phyloP scores from a whole-genome alignment of 2,329 filamentous ascomycete genomes.

The Colletotrichum musicola region DNA sequence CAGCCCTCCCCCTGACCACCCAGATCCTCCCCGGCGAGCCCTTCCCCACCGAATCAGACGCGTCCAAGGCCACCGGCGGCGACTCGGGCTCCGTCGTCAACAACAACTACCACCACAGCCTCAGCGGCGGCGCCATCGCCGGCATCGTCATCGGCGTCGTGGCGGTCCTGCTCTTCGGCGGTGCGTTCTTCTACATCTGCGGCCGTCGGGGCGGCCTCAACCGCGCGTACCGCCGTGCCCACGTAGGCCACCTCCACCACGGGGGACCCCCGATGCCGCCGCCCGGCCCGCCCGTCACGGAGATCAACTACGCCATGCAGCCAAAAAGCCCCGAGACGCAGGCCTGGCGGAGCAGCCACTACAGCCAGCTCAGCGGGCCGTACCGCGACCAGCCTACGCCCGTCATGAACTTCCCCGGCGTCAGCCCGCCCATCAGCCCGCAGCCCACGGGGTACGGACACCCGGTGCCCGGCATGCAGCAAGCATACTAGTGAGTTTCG shows the following conservation, averaged over 20 bases:
- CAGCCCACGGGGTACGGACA: constrained; percentile 18
- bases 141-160: constrained; percentile 68
- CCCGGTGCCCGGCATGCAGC: constrained; percentile 16
- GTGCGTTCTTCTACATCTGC: constrained; percentile 62
- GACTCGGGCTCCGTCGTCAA: constrained; percentile 13
- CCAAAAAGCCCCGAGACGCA: constrained; percentile 47
- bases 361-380: constrained; percentile 39
- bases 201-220: constrained; percentile 56
- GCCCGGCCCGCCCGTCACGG: constrained; percentile 13
- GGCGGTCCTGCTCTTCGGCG: constrained; percentile 57
- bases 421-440: constrained; percentile 39
- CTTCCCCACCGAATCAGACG: constrained; percentile 62
- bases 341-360: constrained; percentile 43
- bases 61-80: constrained; percentile 34
- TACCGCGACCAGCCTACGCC: constrained; percentile 40
- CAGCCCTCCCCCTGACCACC: constrained; percentile 61
- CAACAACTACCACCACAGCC: constrained; percentile 28
- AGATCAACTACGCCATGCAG: constrained; percentile 19
- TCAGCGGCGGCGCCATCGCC: constrained; percentile 65
- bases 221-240: constrained; percentile 50
- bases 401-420: constrained; percentile 15
- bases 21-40: constrained; percentile 69
- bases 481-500: constrained; percentile 48
- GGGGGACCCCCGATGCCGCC: neutral
- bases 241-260: neutral